These are phyloP conservation scores for Trichomonascaceae sp. DNA, from an alignment of 1,139 yeast species.

Conservation along the genomic window DNA sequence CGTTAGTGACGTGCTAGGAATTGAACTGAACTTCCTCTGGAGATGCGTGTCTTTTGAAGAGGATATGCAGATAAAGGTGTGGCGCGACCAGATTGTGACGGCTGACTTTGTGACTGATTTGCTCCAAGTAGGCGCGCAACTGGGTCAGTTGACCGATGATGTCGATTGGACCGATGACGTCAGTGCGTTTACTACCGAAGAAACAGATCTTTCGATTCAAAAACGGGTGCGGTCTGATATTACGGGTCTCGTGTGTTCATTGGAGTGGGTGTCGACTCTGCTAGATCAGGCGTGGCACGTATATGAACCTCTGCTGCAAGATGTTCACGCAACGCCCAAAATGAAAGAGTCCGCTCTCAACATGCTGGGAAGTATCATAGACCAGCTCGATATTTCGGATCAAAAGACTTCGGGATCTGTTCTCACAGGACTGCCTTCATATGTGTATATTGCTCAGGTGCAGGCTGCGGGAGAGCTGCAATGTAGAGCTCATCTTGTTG, in stretches of 20 bases:
- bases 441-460: background rate
- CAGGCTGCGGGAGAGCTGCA: background rate
- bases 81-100: background rate
- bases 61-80: background rate
- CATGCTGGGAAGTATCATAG: constrained; percentile 3
- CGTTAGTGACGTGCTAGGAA: background rate
- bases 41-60: background rate
- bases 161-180: constrained; percentile 33
- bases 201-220: constrained; percentile 36
- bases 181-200: constrained; percentile 58
- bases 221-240: constrained; percentile 10
- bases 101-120: background rate
- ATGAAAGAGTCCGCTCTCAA: constrained; percentile 4
- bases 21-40: background rate
- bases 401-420: constrained; percentile 4
- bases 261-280: constrained; percentile 4
- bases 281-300: constrained; percentile 4
- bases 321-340: background rate
- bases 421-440: background rate
- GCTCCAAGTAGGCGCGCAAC: constrained; percentile 1
- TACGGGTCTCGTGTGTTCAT: constrained; percentile 9
- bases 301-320: background rate
- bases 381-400: constrained; percentile 2
- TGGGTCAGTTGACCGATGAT: constrained; percentile 4
- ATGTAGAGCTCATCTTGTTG: constrained; percentile 7